Base-by-base conservation (phyloP, 2,329 filamentous ascomycete genomes). In the Phyllosticta citriasiana region DNA sequence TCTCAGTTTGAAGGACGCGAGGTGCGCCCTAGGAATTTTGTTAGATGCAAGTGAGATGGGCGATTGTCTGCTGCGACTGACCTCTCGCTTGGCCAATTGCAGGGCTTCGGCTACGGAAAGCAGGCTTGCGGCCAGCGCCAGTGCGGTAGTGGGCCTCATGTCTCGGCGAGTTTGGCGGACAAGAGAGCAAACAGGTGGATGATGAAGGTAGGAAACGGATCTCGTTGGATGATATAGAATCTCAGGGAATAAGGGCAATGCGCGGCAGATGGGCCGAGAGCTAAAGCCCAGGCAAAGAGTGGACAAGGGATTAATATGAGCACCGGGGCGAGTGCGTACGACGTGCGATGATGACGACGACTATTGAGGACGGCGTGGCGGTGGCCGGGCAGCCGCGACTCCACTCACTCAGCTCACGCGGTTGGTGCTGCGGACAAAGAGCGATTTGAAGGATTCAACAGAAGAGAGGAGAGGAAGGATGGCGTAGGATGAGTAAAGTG, bases 1-100 rank as follows among this genome's bases (percentile, higher is more conserved):
- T 82, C 58, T 80, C 76, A 59, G 82, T 73, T 14, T 76, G 69
- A 22, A 83, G 71, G 14, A 81, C 80, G 57, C 71, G 73, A 3
- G 80, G 78, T 35, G 58, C 57, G 40, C 40, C 40, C 40, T 47
- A 22, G 14, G 51, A 53, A 3, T 54, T 50, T 55, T 57, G 40
- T 33, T 27, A 27, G 22, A 57, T 54, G 26, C 4, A 25, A 40
- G 26, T 53, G 14, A n/a, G 40, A 4, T 47, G 40, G n/a, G 19
- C 33, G 25, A 40, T 24, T 27, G 53, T 53, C 50, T 40, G 35
- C 26, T 24, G 60, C 30, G 62, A 64, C 72, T 67, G 69, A 74
- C 72, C 63, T 73, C 67, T 63, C 72, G 68, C 47, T 68, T 64
- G 50, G 65, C 69, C 57, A 74, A 66, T 56, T 65, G 66, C 52